Base-by-base conservation (phyloP, 352 stramenopile genomes). In the Globisporangium spiculum region DNA sequence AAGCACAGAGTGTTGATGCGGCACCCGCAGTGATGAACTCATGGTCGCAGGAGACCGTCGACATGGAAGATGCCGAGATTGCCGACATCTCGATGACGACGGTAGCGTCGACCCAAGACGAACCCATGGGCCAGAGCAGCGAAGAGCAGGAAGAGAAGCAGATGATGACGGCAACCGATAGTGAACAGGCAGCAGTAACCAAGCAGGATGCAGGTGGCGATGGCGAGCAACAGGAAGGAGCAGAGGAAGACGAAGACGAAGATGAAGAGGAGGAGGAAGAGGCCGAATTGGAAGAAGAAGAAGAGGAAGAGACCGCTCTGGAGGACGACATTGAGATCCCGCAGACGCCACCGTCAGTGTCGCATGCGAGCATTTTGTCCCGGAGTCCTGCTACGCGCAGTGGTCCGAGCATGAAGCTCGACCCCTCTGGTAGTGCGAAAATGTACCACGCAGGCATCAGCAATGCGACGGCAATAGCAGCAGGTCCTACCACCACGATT, bases 391-490 rank as follows among this genome's bases (percentile, higher is more conserved):
- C 20, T n/a, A 24, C 27, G 22, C 38, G n/a, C 8, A 56, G 4
- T 20, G 60, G 57, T 14, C 66, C 60, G 38, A 53, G 50, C 50
- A 65, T 61, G 52, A 22, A 59, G 26, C 72, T 79, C 20, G 71
- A 79, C 8, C 66, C 72, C 4, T 64, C 67, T 20, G 70, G 64
- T 3, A 71, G 46, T 27, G 30, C 67, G 54, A 76, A 76, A 27
- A 60, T 73, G 60, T 68, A 55, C 27, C 67, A 77, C 55, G 58
- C 55, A 18, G 16, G 48, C 8, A 53, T 46, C 32, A 44, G n/a
- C 53, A 44, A 48, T 27, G 54, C 68, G 36, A 60, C 30, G 18
- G 16, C 6, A 36, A 46, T 46, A 7, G 8, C 46, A 36, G 22
- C 9, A 12, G 12, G 3, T 58, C 63, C 27, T 14, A 16, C 12